Evolutionary conservation across 2,329 filamentous ascomycete genomes (phyloP).

Genomic region (Tolypocladium paradoxum): DNA sequence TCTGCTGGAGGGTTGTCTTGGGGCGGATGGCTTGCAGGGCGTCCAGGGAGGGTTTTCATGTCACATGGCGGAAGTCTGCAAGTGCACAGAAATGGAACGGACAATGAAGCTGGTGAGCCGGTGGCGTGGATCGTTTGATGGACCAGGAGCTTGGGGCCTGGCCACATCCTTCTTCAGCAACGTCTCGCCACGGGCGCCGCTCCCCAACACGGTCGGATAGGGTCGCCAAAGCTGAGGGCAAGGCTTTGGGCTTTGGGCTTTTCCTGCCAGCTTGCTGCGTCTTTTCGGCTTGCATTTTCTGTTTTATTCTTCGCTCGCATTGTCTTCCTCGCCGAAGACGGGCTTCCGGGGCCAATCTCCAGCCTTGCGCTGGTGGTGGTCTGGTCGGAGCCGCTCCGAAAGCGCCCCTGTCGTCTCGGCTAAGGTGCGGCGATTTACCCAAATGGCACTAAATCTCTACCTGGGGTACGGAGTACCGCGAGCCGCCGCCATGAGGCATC

Average conservation of each 20-base stretch:
- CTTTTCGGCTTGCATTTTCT: background rate
- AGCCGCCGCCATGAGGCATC: constrained; percentile 17
- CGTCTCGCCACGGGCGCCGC: background rate
- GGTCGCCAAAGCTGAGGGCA: background rate
- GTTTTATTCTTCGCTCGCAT: background rate
- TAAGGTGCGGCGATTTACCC: constrained; percentile 29
- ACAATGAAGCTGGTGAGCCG: background rate
- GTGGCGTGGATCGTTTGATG: background rate
- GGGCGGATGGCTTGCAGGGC: background rate
- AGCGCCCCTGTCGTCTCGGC: constrained; percentile 17
- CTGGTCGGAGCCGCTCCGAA: background rate
- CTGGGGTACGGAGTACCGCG: constrained; percentile 14
- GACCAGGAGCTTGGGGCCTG: background rate
- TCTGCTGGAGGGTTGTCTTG: background rate
- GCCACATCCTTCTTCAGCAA: background rate
- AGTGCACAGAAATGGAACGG: background rate
- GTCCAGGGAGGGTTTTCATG: no score
- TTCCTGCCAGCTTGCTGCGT: background rate
- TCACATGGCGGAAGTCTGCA: background rate
- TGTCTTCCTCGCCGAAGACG: background rate
- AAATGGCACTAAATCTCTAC: constrained; percentile 28
- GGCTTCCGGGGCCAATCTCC: background rate
- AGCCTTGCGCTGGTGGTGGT: background rate
- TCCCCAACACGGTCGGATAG: background rate
- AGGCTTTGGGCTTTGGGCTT: background rate